Base-by-base conservation (phyloP, 106 monocot genomes). In the Dioscorea alata region DNA sequence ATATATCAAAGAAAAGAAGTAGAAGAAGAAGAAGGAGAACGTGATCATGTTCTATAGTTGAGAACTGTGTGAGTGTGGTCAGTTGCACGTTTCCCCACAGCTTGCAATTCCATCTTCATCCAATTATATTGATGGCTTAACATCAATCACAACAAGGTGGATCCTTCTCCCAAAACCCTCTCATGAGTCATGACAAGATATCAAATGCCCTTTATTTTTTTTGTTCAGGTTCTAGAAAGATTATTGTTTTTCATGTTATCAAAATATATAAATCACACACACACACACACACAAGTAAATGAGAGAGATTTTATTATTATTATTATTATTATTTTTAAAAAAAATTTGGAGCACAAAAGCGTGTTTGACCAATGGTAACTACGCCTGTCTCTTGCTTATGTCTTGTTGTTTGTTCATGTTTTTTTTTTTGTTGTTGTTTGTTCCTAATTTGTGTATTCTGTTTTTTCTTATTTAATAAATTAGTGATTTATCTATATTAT, bases 81-180 rank as follows among this genome's bases (percentile, higher is more conserved):
- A 75, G 33, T 5, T 49, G 60, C 74, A 75, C 67, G 66, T 23
- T 67, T 50, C 59, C 66, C 67, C 31, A 67, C 34, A 58, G 49
- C 3, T 28, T 16, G 51, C 7, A 59, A 18, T 51, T 2, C 60
- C 67, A 60, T 67, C 49, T 34, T 33, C 59, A 49, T 35, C 66
- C 74, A 75, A 67, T 67, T 60, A 75, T 75, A 48, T 65, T 66
- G 66, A 53, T 60, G 23, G 28, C 19, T 34, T 25, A 33, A 49
- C 21, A 74, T 66, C 8, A n/a, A 74, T 66, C 8, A n/a, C 21
- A 61, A 17, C 61, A 24, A 62, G 48, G 19, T 56, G 54, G 13
- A 56, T 59, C 22, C 22, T 59, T 5, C 59, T 21, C 54, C 19
- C 49, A 19, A 21, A 51, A 73, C 60, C 49, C 71, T 71, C 60